Evolutionary conservation across 805 yeast species (phyloP).

Genomic region (Metschnikowia sp.): DNA sequence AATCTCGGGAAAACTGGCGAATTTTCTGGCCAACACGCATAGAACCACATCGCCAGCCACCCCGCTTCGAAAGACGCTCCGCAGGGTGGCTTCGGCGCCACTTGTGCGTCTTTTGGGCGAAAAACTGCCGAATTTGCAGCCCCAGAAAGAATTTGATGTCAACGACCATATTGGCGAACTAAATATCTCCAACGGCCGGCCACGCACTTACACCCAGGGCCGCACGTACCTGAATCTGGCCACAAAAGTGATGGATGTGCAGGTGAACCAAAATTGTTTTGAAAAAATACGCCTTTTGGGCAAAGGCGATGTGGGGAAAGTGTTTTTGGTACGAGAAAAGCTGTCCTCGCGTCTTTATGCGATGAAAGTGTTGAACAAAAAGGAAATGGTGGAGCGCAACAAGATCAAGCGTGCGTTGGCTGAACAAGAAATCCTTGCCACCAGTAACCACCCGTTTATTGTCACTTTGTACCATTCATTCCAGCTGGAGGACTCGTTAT

Average conservation of each 20-base stretch:
- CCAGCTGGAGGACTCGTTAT: slow-evolving; percentile 87
- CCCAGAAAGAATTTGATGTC: slow-evolving; percentile 42
- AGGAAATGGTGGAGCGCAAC: slow-evolving; percentile 92
- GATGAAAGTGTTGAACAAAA: slow-evolving; percentile 84
- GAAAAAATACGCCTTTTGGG: slow-evolving; percentile 90
- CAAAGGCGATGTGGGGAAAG: slow-evolving; percentile 97
- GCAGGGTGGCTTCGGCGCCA: slow-evolving; percentile 87
- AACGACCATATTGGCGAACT: slow-evolving; percentile 44
- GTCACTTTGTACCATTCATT: slow-evolving; percentile 93
- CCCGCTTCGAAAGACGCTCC: slow-evolving; percentile 42
- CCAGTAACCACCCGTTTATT: slow-evolving; percentile 95
- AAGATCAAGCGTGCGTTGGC: slow-evolving; percentile 93
- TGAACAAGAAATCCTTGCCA: slow-evolving; percentile 93
- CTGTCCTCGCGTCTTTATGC: slow-evolving; percentile 75
- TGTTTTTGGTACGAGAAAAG: slow-evolving; percentile 84
- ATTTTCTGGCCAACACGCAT: neutral
- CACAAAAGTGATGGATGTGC: slow-evolving; percentile 68
- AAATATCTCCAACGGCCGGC: slow-evolving; percentile 30
- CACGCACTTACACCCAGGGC: slow-evolving; percentile 40
- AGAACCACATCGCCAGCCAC: slow-evolving; percentile 11
- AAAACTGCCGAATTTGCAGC: slow-evolving; percentile 11
- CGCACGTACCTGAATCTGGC: slow-evolving; percentile 74
- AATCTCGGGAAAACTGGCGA: no score
- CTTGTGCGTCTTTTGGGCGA: slow-evolving; percentile 42
- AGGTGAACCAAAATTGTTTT: slow-evolving; percentile 82